phyloP scores from a whole-genome alignment of 805 yeast species.

The Priceomyces castillae region DNA sequence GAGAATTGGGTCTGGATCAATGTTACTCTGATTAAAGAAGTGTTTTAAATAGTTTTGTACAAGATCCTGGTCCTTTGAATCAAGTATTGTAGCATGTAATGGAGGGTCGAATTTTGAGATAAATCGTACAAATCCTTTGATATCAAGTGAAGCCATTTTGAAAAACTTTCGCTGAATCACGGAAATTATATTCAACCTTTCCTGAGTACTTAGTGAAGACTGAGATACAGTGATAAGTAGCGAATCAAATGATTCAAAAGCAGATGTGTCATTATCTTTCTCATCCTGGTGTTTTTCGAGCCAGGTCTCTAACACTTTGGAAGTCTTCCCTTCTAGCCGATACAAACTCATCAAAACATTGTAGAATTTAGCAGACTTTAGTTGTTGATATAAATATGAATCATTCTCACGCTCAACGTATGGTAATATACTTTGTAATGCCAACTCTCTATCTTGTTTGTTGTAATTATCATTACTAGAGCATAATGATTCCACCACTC shows the following conservation, averaged over 20 bases:
- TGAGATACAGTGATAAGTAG: slow-evolving; percentile 27
- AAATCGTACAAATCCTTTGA: slow-evolving; percentile 32
- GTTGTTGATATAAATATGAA: slow-evolving; percentile 45
- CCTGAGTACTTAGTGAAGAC: slow-evolving; percentile 13
- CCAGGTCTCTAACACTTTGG: slow-evolving; percentile 58
- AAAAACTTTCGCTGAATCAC: slow-evolving; percentile 25
- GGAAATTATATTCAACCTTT: slow-evolving; percentile 20
- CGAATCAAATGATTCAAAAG: slow-evolving; percentile 15
- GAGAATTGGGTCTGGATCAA: slow-evolving; percentile 7
- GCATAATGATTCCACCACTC: slow-evolving; percentile 51
- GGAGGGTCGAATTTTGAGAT: slow-evolving; percentile 36
- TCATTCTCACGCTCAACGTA: slow-evolving; percentile 59
- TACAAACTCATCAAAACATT: slow-evolving; percentile 60
- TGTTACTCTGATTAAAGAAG: slow-evolving; percentile 19
- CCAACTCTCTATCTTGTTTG: slow-evolving; percentile 67
- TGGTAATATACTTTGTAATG: slow-evolving; percentile 69
- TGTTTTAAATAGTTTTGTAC: slow-evolving; percentile 32
- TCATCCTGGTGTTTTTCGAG: slow-evolving; percentile 21
- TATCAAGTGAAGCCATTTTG: slow-evolving; percentile 25
- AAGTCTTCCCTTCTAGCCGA: slow-evolving; percentile 48
- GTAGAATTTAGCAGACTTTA: slow-evolving; percentile 55
- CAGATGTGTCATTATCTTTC: slow-evolving; percentile 9
- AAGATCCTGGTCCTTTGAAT: slow-evolving; percentile 18
- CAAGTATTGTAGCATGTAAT: slow-evolving; percentile 38
- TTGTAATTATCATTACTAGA: slow-evolving; percentile 27